Evolutionary conservation across 1,284 basidiomycete species (phyloP), one percentile per base, ranked within the genome.

Genomic region (Microbotryum violaceum): DNA sequence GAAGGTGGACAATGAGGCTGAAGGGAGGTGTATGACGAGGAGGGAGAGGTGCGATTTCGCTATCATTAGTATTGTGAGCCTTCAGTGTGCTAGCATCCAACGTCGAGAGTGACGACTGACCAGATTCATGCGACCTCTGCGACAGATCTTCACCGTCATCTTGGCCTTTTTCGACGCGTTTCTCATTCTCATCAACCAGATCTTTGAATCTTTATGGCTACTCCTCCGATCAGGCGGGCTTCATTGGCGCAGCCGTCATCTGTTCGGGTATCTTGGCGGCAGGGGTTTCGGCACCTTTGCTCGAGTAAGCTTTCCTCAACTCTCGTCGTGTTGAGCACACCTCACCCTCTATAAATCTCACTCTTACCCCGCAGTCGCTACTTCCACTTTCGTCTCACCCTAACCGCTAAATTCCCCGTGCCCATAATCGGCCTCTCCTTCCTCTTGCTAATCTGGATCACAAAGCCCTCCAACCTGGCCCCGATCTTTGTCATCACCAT

Each of bases 131-230:
- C 37, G 27, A 48, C 6, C 12, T 10, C 27, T 20, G 27, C 27
- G 27, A 27, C 54, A 56, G 54, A 7, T 56, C 29, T 56, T 56
- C 46, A 56, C 47, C 27, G 10, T 56, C 29, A 6, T 56, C 18
- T 31, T 56, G 8, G 54, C 46, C 9, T 56, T 56, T 8, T 56
- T 56, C 54, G 54, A 56, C 54, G 54, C 54, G 10, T 56, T 49
- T 45, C 54, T 56, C 54, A 56, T 47, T 6, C 54, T 56, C 46
- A 56, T 47, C 20, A 56, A 56, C 21, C 54, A 56, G 21, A 56
- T 56, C 45, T 56, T 56, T 16, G 54, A 56, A 16, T 46, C 54
- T 33, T 33, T 45, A 27, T 7, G 54, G 54, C 18, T 56, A 56
- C 47, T 21, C 27, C 9, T 47, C 45, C 10, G 46, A 56, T 21